phyloP scores from a whole-genome alignment of 345 rosid genomes.

The Bruguiera parviflora region DNA sequence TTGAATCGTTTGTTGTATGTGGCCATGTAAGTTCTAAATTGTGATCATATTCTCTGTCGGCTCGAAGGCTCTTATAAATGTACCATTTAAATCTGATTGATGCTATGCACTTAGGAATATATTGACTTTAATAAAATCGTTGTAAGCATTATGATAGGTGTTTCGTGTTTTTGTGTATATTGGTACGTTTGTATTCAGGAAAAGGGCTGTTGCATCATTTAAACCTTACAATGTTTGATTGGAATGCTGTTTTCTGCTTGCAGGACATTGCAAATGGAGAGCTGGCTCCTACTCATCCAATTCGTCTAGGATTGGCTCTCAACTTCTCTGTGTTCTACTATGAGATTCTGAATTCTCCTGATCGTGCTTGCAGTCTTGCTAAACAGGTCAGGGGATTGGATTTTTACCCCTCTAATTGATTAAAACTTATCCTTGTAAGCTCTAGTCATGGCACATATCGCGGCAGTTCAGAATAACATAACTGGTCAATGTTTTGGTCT shows the following conservation, averaged over 20 bases:
- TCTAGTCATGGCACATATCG: no score
- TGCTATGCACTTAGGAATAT: no score
- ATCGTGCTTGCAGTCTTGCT: slow-evolving; percentile 91
- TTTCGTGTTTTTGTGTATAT: background rate
- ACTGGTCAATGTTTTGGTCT: background rate
- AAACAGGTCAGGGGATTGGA: slow-evolving; percentile 52
- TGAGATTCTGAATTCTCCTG: slow-evolving; percentile 87
- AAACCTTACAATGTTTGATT: background rate
- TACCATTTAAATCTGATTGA: no score
- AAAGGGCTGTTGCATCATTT: background rate
- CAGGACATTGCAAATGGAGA: slow-evolving; percentile 87
- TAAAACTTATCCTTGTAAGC: no score
- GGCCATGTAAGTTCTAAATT: no score
- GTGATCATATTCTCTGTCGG: no score
- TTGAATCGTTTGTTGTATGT: no score
- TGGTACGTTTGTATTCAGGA: background rate
- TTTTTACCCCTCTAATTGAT: background rate
- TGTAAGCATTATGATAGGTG: no score
- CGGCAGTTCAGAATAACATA: background rate
- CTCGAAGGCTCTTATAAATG: no score
- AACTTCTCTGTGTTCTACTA: slow-evolving; percentile 92
- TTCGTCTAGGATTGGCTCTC: slow-evolving; percentile 83
- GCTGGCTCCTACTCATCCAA: slow-evolving; percentile 86
- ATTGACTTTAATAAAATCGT: no score
- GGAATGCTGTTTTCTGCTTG: slow-evolving; percentile 6